Evolutionary conservation across 768 basidiomycete genomes (phyloP).

Genomic region (Boletus reticulatus): DNA sequence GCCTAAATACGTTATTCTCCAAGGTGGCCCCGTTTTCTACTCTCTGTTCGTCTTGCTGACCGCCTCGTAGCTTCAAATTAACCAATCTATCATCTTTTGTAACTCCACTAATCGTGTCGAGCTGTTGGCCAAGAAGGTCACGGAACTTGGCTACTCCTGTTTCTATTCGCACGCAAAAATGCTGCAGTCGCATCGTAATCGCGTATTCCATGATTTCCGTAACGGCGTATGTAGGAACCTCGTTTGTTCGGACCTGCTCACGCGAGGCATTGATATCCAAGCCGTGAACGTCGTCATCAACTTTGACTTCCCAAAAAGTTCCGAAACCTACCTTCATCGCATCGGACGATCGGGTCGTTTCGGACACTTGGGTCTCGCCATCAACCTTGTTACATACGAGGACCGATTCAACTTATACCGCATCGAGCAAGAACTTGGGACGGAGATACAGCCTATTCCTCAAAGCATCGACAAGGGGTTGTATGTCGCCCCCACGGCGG

Average conservation of each 20-base stretch:
- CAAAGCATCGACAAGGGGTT: conserved; percentile 85
- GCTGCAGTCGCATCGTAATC: conserved; percentile 98
- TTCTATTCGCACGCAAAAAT: conserved; percentile 99
- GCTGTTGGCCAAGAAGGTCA: conserved; percentile 98
- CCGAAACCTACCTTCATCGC: conserved; percentile 97
- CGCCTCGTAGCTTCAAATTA: conserved; percentile 87
- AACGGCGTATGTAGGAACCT: conserved; percentile 98
- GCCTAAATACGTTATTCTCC: conserved; percentile 98
- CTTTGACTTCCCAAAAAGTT: conserved; percentile 99
- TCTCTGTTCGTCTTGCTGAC: conserved; percentile 3
- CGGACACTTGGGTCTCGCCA: conserved; percentile 94
- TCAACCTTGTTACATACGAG: conserved; percentile 97
- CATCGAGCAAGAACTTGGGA: conserved; percentile 98
- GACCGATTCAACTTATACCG: conserved; percentile 97
- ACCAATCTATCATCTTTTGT: conserved; percentile 99
- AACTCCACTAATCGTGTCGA: conserved; percentile 99
- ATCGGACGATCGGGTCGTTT: conserved; percentile 98
- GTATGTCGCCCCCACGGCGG: conserved; percentile 80
- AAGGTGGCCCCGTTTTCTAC: conserved; percentile 52
- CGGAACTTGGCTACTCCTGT: conserved; percentile 98
- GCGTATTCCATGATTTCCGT: conserved; percentile 99
- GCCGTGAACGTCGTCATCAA: conserved; percentile 99
- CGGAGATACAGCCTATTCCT: conserved; percentile 96
- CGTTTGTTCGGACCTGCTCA: conserved; percentile 96
- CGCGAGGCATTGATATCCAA: conserved; percentile 99